Evolutionary conservation across 306 rosid genomes (phyloP), one percentile per base, ranked within the genome.

Genomic region (Malus asiatica): DNA sequence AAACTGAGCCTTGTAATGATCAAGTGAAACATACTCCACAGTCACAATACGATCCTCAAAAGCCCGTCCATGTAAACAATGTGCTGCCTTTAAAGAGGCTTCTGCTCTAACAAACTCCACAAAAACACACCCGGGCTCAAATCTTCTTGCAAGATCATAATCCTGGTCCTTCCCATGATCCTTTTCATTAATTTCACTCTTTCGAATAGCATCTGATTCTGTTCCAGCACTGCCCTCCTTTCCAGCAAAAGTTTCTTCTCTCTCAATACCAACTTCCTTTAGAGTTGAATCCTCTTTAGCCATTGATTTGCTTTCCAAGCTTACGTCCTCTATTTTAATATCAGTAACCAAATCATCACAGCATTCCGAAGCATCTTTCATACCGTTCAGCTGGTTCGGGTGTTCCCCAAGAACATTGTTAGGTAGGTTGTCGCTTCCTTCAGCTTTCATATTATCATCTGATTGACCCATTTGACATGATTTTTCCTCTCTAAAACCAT

Each of bases 91-190:
- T 75, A 86, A 74, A 68, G 93, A 84, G 45, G 92, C 92, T 82
- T 95, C 99, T 18, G 84, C 77, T 84, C 98, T 87, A 76, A 86
- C 90, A 60, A 84, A 95, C 88, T 95, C 98, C 52, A 95, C 99
- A 73, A 92, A 80, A 81, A 95, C 79, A 61, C 90, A 81, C 69
- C 93, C 93, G 11, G 71, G 73, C 81, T 84, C 93, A 76, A 88
- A 84, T 79, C 78, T 83, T 59, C 72, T 68, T 45, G 48, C 83
- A 22, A 25, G 27, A 83, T 32, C 62, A 62, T 75, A 71, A 71
- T 78, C 84, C 59, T 16, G 63, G 16, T 83, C 85, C 77, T 77
- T 58, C 67, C 77, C 68, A 53, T 57, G 27, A 57, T 78, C 81
- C 66, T 29, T 69, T 27, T 87, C 84, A 73, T 73, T 58, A 3